Base-by-base conservation (phyloP, 148 eudicot genomes). In the Mesembryanthemum crystallinum region DNA sequence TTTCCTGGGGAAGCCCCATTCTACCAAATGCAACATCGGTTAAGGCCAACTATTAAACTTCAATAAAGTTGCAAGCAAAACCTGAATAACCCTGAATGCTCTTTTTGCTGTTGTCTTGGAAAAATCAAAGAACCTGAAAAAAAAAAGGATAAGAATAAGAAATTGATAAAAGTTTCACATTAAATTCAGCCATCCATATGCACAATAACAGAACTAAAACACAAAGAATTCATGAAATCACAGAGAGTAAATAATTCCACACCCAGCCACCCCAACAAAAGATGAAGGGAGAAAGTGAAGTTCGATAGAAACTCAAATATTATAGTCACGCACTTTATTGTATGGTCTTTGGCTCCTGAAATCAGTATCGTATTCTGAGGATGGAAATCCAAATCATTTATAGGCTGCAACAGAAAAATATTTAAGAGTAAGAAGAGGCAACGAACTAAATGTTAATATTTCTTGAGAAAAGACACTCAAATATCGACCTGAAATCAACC, bases 341-440 rank as follows among this genome's bases (percentile, higher is more conserved):
- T 87, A 72, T 88, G 90, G 78, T 92, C 97, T 85, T 92, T 92
- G 81, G 95, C 89, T 70, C 95, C 95, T 42, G 95, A 88, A 69
- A 90, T 84, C 64, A 92, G 83, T 57, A 90, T 78, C n/a, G 88
- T 76, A 81, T 81, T 92, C 45, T 82, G 93, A 61, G 97, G 95
- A 85, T 92, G 97, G 74, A 92, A 92, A 85, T 92, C 97, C 85
- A 92, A 63, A 82, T 92, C 97, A 82, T 89, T 92, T 78, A 92
- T 75, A 71, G 97, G 95, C 97, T 92, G 95, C 67, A 71, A 71
- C 83, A 82, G 65, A 28, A 42, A 63, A 76, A 67, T 33, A 51
- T 24, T 60, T 25, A 71, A 47, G 70, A 33, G 76, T 69, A 72
- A 82, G 78, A 49, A 47, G 45, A 30, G 33, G 63, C 32, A 68